Conservation (phyloP, 768 basidiomycete species). For the Agrocybe praecox region DNA sequence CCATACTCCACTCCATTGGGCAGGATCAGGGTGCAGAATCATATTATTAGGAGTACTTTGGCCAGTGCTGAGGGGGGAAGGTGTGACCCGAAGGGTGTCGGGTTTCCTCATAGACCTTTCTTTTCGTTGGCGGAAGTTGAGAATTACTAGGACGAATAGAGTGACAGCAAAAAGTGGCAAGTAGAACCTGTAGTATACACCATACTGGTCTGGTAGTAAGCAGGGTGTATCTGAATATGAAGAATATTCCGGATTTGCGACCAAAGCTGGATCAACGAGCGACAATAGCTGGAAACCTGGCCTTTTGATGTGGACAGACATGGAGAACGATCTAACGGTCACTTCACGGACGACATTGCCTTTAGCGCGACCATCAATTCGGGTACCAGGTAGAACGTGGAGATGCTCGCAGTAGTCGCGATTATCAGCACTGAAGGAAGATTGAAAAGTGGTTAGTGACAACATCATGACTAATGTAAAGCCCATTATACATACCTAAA, state of each 20-base stretch:
- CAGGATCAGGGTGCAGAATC: slow-evolving; percentile 32
- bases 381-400: slow-evolving; percentile 39
- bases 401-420: slow-evolving; percentile 87
- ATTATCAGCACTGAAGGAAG: slow-evolving; percentile 73
- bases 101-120: slow-evolving; percentile 25
- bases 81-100: slow-evolving; percentile 17
- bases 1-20: slow-evolving; percentile 32
- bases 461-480: slow-evolving; percentile 3
- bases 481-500: slow-evolving; percentile 59
- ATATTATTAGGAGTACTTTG: slow-evolving; percentile 21
- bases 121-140: slow-evolving; percentile 39
- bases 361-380: slow-evolving; percentile 24
- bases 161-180: slow-evolving; percentile 63
- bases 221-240: slow-evolving; percentile 73
- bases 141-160: slow-evolving; percentile 43
- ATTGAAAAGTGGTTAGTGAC: slow-evolving; percentile 1
- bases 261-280: slow-evolving; percentile 38
- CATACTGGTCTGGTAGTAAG: slow-evolving; percentile 72
- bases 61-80: slow-evolving; percentile 32
- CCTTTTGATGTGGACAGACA: slow-evolving; percentile 65
- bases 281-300: slow-evolving; percentile 91
- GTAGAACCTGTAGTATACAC: slow-evolving; percentile 65
- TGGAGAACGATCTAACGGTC: slow-evolving; percentile 87
- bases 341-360: slow-evolving; percentile 62
- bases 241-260: slow-evolving; percentile 30